These are phyloP conservation scores for Neonothopanus nambi DNA, from an alignment of 1,284 basidiomycete species.

Conservation along the genomic window DNA sequence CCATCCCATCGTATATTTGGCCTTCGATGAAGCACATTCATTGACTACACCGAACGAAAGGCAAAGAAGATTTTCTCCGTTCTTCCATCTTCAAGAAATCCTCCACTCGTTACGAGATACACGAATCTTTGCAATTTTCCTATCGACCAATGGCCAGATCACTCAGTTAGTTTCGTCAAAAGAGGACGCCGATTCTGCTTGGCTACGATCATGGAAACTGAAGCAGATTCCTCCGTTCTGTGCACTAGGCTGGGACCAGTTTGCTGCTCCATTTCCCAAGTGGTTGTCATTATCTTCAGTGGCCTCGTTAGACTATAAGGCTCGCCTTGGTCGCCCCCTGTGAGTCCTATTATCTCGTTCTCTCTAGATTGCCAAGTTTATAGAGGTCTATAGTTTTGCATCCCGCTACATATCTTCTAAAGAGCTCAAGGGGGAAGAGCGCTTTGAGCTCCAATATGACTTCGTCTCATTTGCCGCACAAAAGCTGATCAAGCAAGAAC, in stretches of 20 bases:
- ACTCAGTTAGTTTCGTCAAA: background rate
- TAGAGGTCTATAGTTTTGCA: background rate
- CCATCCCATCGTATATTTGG: background rate
- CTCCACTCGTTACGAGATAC: background rate
- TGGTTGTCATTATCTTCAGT: background rate
- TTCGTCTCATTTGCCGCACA: background rate
- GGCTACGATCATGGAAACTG: background rate
- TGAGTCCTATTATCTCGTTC: background rate
- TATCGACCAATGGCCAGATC: background rate
- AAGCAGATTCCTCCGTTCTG: background rate
- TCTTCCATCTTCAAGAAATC: background rate
- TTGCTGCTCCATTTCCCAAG: background rate
- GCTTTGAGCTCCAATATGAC: background rate
- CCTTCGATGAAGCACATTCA: background rate
- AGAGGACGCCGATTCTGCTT: background rate
- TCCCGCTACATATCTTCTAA: background rate
- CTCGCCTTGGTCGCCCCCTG: conserved; percentile 2
- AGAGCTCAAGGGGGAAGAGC: background rate
- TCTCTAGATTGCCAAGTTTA: background rate
- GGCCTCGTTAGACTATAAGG: background rate
- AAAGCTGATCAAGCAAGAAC: background rate
- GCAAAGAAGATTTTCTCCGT: background rate
- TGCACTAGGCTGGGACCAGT: conserved; percentile 1
- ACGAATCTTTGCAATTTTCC: background rate
- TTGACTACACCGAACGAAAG: background rate